These are phyloP conservation scores for Coemansia sp. DNA, from an alignment of 192 early-diverging fungal genomes.

Conservation along the genomic window DNA sequence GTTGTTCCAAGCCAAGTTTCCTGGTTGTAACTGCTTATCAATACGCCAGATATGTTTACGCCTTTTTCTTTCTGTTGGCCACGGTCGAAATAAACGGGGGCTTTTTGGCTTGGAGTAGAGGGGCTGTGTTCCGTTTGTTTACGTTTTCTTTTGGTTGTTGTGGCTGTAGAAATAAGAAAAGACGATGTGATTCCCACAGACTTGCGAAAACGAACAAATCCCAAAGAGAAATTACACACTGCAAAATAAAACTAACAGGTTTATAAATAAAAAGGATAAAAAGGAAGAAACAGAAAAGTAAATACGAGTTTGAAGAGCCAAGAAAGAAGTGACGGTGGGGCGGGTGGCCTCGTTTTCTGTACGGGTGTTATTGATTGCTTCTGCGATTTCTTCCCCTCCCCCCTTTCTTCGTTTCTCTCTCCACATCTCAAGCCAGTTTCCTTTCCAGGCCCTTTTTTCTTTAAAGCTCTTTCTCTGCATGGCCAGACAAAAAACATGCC, in stretches of 20 bases:
- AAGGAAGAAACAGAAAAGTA: neutral
- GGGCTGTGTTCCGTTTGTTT: neutral
- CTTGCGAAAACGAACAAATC: neutral
- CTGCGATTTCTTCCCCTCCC: too few species aligned
- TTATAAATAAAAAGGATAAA: too few species aligned
- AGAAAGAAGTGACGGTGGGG: neutral
- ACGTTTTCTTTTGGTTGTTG: neutral
- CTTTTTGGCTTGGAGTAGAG: neutral
- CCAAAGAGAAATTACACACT: neutral
- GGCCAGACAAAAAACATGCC: too few species aligned
- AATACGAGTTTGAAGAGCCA: neutral
- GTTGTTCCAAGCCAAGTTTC: neutral
- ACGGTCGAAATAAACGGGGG: neutral
- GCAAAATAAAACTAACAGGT: neutral
- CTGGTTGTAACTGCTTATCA: neutral
- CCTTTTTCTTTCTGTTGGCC: neutral
- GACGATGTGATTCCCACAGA: neutral
- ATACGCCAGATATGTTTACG: neutral
- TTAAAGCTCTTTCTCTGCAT: too few species aligned
- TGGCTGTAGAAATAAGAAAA: slow-evolving; percentile 3
- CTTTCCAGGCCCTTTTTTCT: too few species aligned
- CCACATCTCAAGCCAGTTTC: too few species aligned
- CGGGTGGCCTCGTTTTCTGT: too few species aligned
- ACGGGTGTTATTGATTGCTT: too few species aligned
- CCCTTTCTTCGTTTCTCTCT: too few species aligned